A percentile compares a stretch with the other conserved stretches of the same genome.
These are phyloP conservation scores for Ogataea philodendri DNA, from an alignment of 805 yeast species.

Conservation along the genomic window DNA sequence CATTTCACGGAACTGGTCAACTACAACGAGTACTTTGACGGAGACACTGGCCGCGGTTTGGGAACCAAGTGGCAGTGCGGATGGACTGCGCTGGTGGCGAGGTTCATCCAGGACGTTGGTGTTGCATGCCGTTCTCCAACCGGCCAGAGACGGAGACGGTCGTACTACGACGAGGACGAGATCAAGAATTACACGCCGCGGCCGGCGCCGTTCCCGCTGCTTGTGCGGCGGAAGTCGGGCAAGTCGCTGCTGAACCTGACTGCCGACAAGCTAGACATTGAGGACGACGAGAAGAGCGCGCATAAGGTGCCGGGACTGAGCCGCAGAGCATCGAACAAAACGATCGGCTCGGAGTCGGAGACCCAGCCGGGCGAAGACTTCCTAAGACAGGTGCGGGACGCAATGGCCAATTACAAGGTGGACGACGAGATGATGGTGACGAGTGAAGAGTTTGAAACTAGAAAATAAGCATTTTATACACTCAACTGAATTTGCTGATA, in stretches of 20 bases:
- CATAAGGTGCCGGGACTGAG: conserved; percentile 34
- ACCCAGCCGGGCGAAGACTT: conserved; percentile 30
- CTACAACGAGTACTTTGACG: conserved; percentile 87
- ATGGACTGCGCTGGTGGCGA: conserved; percentile 92
- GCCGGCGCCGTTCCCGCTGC: conserved; percentile 34
- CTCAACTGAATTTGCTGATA: conserved; percentile 72
- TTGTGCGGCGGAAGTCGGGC: conserved; percentile 70
- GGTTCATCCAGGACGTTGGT: conserved; percentile 88
- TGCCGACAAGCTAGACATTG: conserved; percentile 62
- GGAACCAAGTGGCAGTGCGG: conserved; percentile 96
- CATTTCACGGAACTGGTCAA: conserved; percentile 72
- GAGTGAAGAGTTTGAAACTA: conserved; percentile 59
- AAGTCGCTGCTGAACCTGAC: conserved; percentile 69
- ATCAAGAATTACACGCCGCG: conserved; percentile 44
- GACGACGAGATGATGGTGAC: conserved; percentile 43
- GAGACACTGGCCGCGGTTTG: conserved; percentile 90
- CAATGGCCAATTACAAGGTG: conserved; percentile 37
- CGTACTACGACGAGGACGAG: conserved; percentile 34
- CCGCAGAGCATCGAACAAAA: conserved; percentile 31
- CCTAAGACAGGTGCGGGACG: conserved; percentile 41
- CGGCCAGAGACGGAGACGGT: conserved; percentile 29
- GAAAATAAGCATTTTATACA: conserved; percentile 13
- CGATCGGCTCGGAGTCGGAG: conserved; percentile 24
- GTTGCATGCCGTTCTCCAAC: conserved; percentile 57
- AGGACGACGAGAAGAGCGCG: conserved; percentile 53